Evolutionary conservation across 345 rosid species (phyloP), one percentile per base, ranked within the genome.

Genomic region (Citrus hindsii): DNA sequence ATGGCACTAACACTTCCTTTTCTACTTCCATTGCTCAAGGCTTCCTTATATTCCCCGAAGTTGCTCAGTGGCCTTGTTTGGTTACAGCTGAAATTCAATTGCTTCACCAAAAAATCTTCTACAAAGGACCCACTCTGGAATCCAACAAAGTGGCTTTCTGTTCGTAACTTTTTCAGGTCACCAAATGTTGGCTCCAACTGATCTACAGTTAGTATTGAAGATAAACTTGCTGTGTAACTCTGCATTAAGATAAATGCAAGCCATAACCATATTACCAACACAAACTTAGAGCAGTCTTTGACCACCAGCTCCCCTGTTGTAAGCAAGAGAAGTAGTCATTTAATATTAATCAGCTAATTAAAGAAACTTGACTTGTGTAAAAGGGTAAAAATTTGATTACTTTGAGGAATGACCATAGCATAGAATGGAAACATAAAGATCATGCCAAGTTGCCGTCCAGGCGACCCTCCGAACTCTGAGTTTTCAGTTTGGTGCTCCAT

Each of bases 371-470:
- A 46, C 18, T 46, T 46, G 5, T 12, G 5, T 13, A 13, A 46
- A 46, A 46, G 51, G 18, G 51, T 13, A 46, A 46, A 46, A 1
- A 46, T 53, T 53, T 53, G 79, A 38, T 69, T 83, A 85, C 88
- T 79, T 59, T 85, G 81, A 66, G 88, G 84, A 33, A 82, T 83
- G 25, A 83, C 87, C 42, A 86, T 65, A 2, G 87, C 74, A 8
- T 82, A 75, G 82, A 82, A 84, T 12, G 90, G 80, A 69, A 87
- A 82, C 81, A 80, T 75, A 7, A 87, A 63, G 67, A 72, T 85
- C 71, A 64, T 71, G 67, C 84, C 71, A 22, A 77, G 73, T 48
- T 84, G 81, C 16, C 68, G 65, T n/a, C 12, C 37, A 2, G 33
- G 75, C 6, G 87, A 46, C 7, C 87, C 88, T 3, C 42, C 59